Percentiles rank a stretch among this genome's conserved stretches.
Evolutionary conservation across 1,284 basidiomycete genomes (phyloP).

Genomic region (Microbotryum saponariae): DNA sequence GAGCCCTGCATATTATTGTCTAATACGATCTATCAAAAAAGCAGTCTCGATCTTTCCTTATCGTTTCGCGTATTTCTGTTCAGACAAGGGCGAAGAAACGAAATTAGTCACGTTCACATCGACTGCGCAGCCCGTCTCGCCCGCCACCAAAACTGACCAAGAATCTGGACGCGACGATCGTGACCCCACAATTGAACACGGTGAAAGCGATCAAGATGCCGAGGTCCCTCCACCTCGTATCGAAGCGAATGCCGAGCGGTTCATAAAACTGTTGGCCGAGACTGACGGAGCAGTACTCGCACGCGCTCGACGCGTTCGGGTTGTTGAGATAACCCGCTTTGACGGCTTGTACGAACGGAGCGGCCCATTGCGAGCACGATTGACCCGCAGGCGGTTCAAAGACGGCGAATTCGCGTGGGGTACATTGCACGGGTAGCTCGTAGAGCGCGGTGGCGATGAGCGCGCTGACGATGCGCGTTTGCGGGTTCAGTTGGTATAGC

Average conservation of each 20-base stretch:
- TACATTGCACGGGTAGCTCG: constrained; percentile 54
- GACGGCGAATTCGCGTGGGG: constrained; percentile 36
- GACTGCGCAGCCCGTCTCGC: too few relatives aligned
- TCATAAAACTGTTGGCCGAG: constrained; percentile 63
- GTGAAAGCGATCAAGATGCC: constrained; percentile 26
- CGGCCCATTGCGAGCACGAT: constrained; percentile 39
- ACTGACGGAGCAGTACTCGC: constrained; percentile 65
- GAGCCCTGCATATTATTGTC: too few relatives aligned
- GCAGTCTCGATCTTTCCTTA: too few relatives aligned
- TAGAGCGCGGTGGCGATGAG: constrained; percentile 74
- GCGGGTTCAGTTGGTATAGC: constrained; percentile 49
- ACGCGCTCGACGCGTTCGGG: constrained; percentile 52
- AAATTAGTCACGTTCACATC: too few relatives aligned
- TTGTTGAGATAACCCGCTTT: constrained; percentile 69
- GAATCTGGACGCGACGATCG: constrained; percentile 65
- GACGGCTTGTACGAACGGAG: constrained; percentile 35
- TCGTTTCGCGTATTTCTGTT: too few relatives aligned
- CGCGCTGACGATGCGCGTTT: constrained; percentile 41
- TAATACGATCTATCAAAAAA: too few relatives aligned
- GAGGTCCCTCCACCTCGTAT: constrained; percentile 28
- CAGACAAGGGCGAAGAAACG: too few relatives aligned
- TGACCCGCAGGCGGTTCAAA: constrained; percentile 40
- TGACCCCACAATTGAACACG: constrained; percentile 65
- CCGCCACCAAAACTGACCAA: constrained; percentile 44
- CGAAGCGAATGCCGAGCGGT: constrained; percentile 61